Conservation (phyloP, 495 filamentous ascomycete genomes). For the Aspergillus coremiiformis region DNA sequence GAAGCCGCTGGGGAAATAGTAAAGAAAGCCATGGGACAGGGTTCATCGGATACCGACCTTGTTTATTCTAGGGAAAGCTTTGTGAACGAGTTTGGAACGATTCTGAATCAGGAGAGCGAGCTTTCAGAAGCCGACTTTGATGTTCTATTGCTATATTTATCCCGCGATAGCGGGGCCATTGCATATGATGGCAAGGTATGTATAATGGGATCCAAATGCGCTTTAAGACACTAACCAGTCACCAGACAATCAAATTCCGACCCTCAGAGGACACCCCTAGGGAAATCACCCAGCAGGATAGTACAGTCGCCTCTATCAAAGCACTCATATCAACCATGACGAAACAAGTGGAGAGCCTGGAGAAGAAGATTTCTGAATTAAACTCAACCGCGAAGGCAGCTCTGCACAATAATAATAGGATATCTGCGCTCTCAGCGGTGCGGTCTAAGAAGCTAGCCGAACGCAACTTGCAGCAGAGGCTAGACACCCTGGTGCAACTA, state of each 20-base stretch:
- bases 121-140: conserved; percentile 60
- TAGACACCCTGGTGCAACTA: conserved; percentile 66
- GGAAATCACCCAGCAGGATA: conserved; percentile 65
- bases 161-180: conserved; percentile 57
- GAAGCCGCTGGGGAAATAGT: conserved; percentile 39
- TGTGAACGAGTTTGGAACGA: conserved; percentile 45
- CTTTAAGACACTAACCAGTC: conserved; percentile 17
- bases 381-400: conserved; percentile 56
- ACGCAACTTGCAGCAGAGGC: conserved; percentile 57
- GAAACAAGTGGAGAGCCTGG: conserved; percentile 56
- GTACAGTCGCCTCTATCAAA: conserved; percentile 70
- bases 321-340: conserved; percentile 55
- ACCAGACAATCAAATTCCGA: conserved; percentile 69
- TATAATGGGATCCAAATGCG: not conserved
- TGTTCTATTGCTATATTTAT: conserved; percentile 63
- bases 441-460: conserved; percentile 76
- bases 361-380: conserved; percentile 41
- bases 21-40: conserved; percentile 35
- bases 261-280: conserved; percentile 33
- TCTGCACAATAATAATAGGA: conserved; percentile 60
- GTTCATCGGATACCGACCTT: conserved; percentile 47
- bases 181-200: conserved; percentile 56
- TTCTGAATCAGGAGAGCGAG: conserved; percentile 43
- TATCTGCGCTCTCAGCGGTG: conserved; percentile 68
- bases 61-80: conserved; percentile 63